Evolutionary conservation across 2,329 filamentous ascomycete species (phyloP).

Genomic region (Nannizzia gypsea): DNA sequence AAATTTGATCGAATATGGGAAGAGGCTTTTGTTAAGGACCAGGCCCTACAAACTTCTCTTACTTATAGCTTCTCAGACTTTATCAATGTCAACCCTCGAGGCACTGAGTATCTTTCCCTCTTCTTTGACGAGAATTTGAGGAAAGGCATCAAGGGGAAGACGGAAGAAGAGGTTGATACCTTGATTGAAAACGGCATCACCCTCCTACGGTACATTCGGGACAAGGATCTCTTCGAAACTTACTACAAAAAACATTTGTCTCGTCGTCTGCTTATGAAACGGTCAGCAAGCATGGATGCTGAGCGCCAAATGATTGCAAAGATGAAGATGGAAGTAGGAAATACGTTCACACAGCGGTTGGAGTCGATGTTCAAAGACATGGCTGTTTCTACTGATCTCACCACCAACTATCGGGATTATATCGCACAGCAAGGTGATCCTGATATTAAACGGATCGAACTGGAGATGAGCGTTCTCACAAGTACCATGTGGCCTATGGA

Average conservation of each 20-base stretch:
- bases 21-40: constrained; percentile 61
- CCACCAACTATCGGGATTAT: constrained; percentile 61
- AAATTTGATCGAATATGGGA: constrained; percentile 77
- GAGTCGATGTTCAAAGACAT: constrained; percentile 99
- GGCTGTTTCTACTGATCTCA: constrained; percentile 73
- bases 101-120: constrained; percentile 84
- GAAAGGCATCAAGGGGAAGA: constrained; percentile 85
- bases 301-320: constrained; percentile 92
- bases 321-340: constrained; percentile 94
- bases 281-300: constrained; percentile 79
- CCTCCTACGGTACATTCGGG: constrained; percentile 73
- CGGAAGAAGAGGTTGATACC: constrained; percentile 70
- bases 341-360: constrained; percentile 82
- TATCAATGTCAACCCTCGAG: constrained; percentile 77
- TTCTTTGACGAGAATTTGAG: constrained; percentile 97
- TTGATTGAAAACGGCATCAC: constrained; percentile 83
- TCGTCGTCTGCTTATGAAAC: constrained; percentile 72
- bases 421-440: constrained; percentile 47
- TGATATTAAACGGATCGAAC: constrained; percentile 56
- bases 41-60: constrained; percentile 66
- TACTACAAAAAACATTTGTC: constrained; percentile 98
- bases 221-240: constrained; percentile 89
- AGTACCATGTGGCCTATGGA: constrained; percentile 94
- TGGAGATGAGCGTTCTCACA: constrained; percentile 75
- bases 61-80: constrained; percentile 84